phyloP scores from a whole-genome alignment of 2,329 filamentous ascomycete genomes.

The Pseudovirgaria hyperparasitica region DNA sequence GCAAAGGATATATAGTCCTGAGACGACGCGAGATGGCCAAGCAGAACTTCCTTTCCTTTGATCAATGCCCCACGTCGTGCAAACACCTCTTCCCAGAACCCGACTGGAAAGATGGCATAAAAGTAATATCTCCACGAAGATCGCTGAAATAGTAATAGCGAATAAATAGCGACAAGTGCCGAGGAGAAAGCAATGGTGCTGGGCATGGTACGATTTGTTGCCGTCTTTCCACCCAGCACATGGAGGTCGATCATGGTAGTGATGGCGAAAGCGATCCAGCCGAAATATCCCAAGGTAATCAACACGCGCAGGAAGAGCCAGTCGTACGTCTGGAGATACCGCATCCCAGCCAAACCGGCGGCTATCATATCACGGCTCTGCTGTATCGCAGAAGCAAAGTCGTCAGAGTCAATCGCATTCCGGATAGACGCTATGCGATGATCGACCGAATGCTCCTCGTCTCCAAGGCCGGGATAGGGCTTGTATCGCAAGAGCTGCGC shows the following conservation, averaged over 20 bases:
- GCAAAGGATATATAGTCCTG: conserved; percentile 45
- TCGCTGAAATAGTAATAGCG: conserved; percentile 64
- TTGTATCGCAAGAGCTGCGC: conserved; percentile 62
- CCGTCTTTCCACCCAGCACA: conserved; percentile 59
- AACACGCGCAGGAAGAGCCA: conserved; percentile 89
- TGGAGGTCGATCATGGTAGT: conserved; percentile 82
- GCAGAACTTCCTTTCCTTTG: conserved; percentile 54
- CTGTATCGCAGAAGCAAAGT: conserved; percentile 65
- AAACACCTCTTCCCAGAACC: conserved; percentile 95
- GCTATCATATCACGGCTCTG: conserved; percentile 67
- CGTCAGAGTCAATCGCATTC: conserved; percentile 50
- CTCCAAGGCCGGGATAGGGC: conserved; percentile 59
- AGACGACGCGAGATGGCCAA: conserved; percentile 53
- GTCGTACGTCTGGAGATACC: conserved; percentile 95
- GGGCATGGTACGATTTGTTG: conserved; percentile 47
- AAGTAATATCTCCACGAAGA: conserved; percentile 79
- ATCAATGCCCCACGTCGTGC: conserved; percentile 58
- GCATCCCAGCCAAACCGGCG: conserved; percentile 64
- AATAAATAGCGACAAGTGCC: conserved; percentile 60
- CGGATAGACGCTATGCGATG: conserved; percentile 56
- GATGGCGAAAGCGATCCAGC: conserved; percentile 88
- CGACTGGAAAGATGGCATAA: conserved; percentile 82
- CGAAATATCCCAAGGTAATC: conserved; percentile 81
- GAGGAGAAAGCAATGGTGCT: conserved; percentile 61
- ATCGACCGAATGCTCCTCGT: conserved; percentile 48